phyloP scores from a whole-genome alignment of 2,329 filamentous ascomycete species.

The Alternaria arbusti region DNA sequence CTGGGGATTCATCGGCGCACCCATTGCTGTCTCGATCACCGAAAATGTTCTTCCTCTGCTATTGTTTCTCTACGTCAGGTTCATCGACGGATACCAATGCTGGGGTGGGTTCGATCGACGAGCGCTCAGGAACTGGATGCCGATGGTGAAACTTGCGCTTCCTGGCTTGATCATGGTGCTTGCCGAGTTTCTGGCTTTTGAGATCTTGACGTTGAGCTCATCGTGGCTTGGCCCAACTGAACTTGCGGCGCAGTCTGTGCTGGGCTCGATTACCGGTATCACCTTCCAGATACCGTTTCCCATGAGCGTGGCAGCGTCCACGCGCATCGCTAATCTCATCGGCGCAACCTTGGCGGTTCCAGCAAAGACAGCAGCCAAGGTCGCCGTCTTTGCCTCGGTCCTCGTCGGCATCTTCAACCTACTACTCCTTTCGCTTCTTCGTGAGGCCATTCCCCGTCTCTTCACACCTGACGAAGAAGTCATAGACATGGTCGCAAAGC shows the following conservation, averaged over 20 bases:
- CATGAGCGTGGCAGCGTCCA: conserved; percentile 85
- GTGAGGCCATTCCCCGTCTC: conserved; percentile 76
- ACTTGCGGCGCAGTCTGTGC: conserved; percentile 85
- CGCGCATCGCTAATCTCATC: conserved; percentile 88
- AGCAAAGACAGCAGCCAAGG: conserved; percentile 79
- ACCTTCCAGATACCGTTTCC: conserved; percentile 94
- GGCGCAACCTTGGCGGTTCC: conserved; percentile 83
- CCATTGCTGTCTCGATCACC: conserved; percentile 76
- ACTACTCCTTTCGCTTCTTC: conserved; percentile 69
- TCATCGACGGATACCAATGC: conserved; percentile 74
- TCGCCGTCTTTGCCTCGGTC: conserved; percentile 71
- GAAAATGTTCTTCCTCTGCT: conserved; percentile 76
- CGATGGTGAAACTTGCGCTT: conserved; percentile 86
- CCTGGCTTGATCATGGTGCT: conserved; percentile 94
- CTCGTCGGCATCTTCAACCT: conserved; percentile 83
- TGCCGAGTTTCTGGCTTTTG: conserved; percentile 92
- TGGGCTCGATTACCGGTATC: conserved; percentile 77
- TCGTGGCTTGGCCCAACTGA: conserved; percentile 79
- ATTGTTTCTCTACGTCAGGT: conserved; percentile 76
- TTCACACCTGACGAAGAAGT: conserved; percentile 74
- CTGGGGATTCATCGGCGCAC: conserved; percentile 74
- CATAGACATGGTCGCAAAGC: conserved; percentile 67
- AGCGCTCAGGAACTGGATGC: conserved; percentile 76
- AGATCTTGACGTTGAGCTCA: conserved; percentile 83
- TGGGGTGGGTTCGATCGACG: conserved; percentile 80